Percentiles rank a stretch among this genome's conserved stretches.
phyloP scores from a whole-genome alignment of 176 grass and related monocot species.

The Zoysia japonica region DNA sequence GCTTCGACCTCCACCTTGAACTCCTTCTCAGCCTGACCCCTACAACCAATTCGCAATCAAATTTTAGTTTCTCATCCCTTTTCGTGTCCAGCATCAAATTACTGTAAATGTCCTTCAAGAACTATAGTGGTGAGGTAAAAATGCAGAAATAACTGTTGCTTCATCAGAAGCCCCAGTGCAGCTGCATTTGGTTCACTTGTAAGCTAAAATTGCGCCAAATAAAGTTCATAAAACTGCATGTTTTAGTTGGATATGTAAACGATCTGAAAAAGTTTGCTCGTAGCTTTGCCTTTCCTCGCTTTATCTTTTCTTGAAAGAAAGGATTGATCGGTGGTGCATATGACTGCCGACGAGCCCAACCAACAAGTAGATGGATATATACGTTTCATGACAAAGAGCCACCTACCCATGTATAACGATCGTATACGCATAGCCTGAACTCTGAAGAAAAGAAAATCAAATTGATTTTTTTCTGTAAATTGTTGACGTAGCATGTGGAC shows the following conservation, averaged over 20 bases:
- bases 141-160: constrained; percentile 30
- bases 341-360: constrained; percentile 44
- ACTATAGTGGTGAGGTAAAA: constrained; percentile 9
- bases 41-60: constrained; percentile 27
- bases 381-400: constrained; percentile 41
- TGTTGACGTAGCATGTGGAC: constrained; percentile 28
- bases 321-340: constrained; percentile 40
- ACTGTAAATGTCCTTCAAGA: background rate
- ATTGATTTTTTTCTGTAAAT: background rate
- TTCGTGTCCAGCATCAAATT: background rate
- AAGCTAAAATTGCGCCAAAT: constrained; percentile 36
- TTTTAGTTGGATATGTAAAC: background rate
- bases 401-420: constrained; percentile 43
- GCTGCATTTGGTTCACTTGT: constrained; percentile 36
- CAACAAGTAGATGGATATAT: constrained; percentile 54
- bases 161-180: constrained; percentile 36
- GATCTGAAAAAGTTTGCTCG: constrained; percentile 46
- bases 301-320: constrained; percentile 68
- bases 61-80: background rate
- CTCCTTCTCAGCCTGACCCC: constrained; percentile 97
- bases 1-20: constrained; percentile 99
- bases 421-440: constrained; percentile 14
- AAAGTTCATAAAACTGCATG: constrained; percentile 8
- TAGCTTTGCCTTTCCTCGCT: constrained; percentile 48
- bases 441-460: background rate